Evolutionary conservation across 202 grass and related monocot genomes (phyloP).

Genomic region (Zoysia matrella): DNA sequence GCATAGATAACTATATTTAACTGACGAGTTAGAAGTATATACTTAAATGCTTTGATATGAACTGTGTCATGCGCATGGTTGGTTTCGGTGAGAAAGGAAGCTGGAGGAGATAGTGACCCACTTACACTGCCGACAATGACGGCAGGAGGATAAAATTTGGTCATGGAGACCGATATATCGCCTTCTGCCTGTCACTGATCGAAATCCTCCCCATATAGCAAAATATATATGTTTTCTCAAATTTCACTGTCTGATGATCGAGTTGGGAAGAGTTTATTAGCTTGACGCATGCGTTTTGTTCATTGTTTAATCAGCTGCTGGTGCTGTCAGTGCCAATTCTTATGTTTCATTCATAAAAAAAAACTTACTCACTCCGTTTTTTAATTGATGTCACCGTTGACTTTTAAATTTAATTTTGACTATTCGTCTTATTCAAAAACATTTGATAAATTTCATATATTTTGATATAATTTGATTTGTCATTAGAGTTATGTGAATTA

Average conservation of each 20-base stretch:
- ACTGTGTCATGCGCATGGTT: background rate
- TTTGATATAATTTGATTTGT: no score
- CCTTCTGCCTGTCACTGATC: no score
- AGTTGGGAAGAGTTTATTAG: background rate
- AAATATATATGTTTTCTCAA: background rate
- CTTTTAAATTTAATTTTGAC: no score
- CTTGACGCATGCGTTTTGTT: background rate
- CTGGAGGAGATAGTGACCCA: conserved; percentile 52
- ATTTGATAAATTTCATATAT: no score
- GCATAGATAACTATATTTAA: background rate
- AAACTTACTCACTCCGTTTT: no score
- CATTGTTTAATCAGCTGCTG: background rate
- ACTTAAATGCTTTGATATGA: background rate
- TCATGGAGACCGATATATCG: conserved; percentile 1
- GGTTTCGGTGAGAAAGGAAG: background rate
- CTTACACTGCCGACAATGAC: conserved; percentile 51
- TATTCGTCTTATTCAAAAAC: no score
- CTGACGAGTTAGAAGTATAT: background rate
- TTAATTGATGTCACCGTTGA: no score
- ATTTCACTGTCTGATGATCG: background rate
- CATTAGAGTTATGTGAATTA: no score
- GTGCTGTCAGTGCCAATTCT: background rate
- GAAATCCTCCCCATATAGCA: no score
- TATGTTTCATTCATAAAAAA: background rate
- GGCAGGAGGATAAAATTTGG: conserved; percentile 27